These are phyloP conservation scores for Acidiella bohemica DNA, from an alignment of 495 filamentous ascomycete genomes.

Conservation along the genomic window DNA sequence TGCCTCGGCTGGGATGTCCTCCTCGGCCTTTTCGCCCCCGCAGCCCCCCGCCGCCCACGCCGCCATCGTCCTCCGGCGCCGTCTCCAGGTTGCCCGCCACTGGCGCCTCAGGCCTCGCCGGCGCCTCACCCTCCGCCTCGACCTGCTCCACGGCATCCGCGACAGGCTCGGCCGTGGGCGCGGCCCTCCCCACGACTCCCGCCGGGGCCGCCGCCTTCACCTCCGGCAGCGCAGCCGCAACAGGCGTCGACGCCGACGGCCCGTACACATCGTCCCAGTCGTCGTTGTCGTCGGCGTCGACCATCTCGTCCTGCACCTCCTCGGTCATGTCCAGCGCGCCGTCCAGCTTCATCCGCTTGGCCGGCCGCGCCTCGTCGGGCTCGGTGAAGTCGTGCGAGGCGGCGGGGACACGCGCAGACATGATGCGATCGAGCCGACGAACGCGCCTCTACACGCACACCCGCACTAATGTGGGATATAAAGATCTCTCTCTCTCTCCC, in stretches of 20 bases:
- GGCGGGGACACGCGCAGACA: no score
- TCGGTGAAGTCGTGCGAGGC: not conserved
- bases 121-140: not conserved
- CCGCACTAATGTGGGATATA: no score
- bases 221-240: no score
- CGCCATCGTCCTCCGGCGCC: no score
- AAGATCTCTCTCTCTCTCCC: no score
- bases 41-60: not conserved
- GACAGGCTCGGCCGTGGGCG: no score
- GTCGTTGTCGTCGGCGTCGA: constrained; percentile 17
- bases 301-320: constrained; percentile 14
- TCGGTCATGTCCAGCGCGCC: constrained; percentile 12
- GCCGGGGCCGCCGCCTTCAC: no score
- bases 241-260: not conserved
- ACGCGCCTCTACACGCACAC: no score
- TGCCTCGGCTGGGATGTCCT: constrained; percentile 7
- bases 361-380: constrained; percentile 14
- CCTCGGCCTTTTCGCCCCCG: not conserved
- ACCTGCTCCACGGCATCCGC: not conserved
- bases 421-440: no score
- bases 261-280: constrained; percentile 20
- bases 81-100: not conserved
- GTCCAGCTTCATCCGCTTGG: constrained; percentile 14
- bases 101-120: not conserved
- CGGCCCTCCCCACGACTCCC: no score